Percentiles rank a stretch among this genome's conserved stretches.
Conservation (phyloP, 164 flowering plant species). For the Vitis labrusca region DNA sequence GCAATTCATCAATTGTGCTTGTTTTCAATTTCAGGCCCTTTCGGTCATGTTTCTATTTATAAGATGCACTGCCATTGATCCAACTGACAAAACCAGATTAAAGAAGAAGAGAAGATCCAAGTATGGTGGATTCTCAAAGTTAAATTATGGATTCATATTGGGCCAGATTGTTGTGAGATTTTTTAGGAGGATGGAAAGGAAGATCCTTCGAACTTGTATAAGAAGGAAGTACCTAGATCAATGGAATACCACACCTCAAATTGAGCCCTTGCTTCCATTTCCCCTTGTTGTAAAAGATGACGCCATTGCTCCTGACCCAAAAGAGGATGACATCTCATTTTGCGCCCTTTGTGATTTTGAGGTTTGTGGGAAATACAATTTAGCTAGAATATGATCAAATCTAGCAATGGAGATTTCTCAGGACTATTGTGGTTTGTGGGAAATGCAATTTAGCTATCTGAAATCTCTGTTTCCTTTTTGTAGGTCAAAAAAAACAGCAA, state of each 20-base stretch:
- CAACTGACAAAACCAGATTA: constrained; percentile 68
- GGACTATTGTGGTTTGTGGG: not conserved
- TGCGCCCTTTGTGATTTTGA: constrained; percentile 80
- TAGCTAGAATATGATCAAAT: not conserved
- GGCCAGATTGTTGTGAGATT: constrained; percentile 59
- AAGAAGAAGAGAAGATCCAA: constrained; percentile 55
- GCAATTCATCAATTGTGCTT: constrained; percentile 8
- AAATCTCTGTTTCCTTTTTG: constrained; percentile 3
- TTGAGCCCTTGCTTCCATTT: constrained; percentile 85
- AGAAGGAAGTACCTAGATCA: constrained; percentile 81
- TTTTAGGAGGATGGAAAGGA: constrained; percentile 73
- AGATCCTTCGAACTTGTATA: constrained; percentile 65
- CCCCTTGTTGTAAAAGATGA: constrained; percentile 71
- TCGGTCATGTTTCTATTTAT: constrained; percentile 67
- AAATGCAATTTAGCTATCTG: not conserved
- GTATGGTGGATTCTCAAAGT: constrained; percentile 30
- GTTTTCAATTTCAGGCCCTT: constrained; percentile 50
- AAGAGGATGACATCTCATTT: constrained; percentile 68
- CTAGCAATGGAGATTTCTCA: not conserved
- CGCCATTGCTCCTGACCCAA: constrained; percentile 54
- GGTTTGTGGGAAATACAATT: constrained; percentile 35
- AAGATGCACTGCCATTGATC: constrained; percentile 87
- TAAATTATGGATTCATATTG: constrained; percentile 58
- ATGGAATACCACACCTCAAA: constrained; percentile 39
- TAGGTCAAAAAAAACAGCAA: constrained; percentile 90